A percentile compares a stretch with the other conserved stretches of the same genome.
Evolutionary conservation across 768 basidiomycete species (phyloP).

Genomic region (Termitomyces sp.): DNA sequence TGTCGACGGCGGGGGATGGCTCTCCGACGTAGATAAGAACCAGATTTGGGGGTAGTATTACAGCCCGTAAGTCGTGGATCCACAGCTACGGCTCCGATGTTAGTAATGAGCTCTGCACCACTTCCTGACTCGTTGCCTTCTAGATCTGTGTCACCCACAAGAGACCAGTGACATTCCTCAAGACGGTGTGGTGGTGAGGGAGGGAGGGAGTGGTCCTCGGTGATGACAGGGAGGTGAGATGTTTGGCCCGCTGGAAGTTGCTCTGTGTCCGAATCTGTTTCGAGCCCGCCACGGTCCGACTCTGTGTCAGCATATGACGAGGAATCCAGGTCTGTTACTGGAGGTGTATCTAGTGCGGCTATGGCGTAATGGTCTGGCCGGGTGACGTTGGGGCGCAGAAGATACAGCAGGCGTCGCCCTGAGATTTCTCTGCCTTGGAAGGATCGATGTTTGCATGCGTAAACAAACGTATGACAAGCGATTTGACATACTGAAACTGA

Average conservation of each 20-base stretch:
- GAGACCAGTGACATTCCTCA: conserved; percentile 30
- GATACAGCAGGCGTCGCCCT: conserved; percentile 65
- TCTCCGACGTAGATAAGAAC: conserved; percentile 31
- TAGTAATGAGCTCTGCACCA: conserved; percentile 24
- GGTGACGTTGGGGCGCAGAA: conserved; percentile 72
- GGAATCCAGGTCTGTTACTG: conserved; percentile 60
- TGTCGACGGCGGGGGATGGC: conserved; percentile 23
- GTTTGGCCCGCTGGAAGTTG: conserved; percentile 29
- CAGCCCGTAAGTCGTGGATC: conserved; percentile 12
- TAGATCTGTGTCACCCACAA: conserved; percentile 25
- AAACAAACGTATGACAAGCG: not conserved
- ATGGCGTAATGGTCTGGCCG: conserved; percentile 47
- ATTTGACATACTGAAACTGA: conserved; percentile 68
- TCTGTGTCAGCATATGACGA: conserved; percentile 47
- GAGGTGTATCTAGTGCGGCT: conserved; percentile 59
- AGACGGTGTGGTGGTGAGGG: conserved; percentile 1
- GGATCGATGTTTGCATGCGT: not conserved
- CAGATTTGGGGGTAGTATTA: conserved; percentile 9
- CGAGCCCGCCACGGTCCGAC: conserved; percentile 45
- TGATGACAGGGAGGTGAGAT: conserved; percentile 22
- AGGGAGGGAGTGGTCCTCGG: conserved; percentile 12
- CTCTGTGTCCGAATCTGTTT: conserved; percentile 44
- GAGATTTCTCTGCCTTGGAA: conserved; percentile 50
- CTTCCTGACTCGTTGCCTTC: conserved; percentile 23
- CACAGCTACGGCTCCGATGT: conserved; percentile 29